Percentiles rank a stretch among this genome's conserved stretches.
phyloP scores from a whole-genome alignment of 441 rosid species.

The Eruca vesicaria region DNA sequence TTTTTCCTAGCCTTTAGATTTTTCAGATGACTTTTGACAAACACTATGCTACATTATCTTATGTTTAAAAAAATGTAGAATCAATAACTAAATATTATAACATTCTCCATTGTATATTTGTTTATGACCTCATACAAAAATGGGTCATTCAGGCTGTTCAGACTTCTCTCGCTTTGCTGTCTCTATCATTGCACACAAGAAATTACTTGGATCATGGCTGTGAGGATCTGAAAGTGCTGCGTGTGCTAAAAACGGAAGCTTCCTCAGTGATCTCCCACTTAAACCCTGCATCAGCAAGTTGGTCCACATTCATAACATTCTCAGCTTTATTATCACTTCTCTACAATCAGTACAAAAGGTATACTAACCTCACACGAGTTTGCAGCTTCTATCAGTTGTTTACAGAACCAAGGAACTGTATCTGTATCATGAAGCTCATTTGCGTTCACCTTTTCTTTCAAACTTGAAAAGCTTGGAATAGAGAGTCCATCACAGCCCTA shows the following conservation, averaged over 20 bases:
- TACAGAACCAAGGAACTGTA: constrained; percentile 35
- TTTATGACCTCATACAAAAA: constrained; percentile 2
- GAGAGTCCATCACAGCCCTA: constrained; percentile 48
- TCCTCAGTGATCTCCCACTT: constrained; percentile 87
- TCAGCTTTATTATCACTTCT: not conserved
- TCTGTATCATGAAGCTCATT: constrained; percentile 44
- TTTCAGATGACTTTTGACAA: not conserved
- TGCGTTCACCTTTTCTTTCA: constrained; percentile 54
- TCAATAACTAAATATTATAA: not conserved
- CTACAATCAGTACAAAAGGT: not conserved
- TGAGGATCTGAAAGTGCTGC: constrained; percentile 69
- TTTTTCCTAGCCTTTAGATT: constrained; percentile 11
- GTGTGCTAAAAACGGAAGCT: constrained; percentile 89
- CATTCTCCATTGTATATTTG: constrained; percentile 3
- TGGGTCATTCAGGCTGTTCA: constrained; percentile 54
- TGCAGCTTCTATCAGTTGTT: constrained; percentile 77
- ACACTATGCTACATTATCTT: not conserved
- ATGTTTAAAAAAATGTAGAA: not conserved
- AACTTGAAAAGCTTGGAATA: constrained; percentile 65
- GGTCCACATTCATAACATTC: constrained; percentile 1
- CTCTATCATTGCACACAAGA: constrained; percentile 68
- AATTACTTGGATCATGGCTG: constrained; percentile 54
- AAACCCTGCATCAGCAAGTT: constrained; percentile 52
- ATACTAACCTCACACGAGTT: constrained; percentile 77
- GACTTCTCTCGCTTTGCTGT: constrained; percentile 68